phyloP scores from a whole-genome alignment of 2,329 filamentous ascomycete genomes.

The Dactylellina cionopaga region DNA sequence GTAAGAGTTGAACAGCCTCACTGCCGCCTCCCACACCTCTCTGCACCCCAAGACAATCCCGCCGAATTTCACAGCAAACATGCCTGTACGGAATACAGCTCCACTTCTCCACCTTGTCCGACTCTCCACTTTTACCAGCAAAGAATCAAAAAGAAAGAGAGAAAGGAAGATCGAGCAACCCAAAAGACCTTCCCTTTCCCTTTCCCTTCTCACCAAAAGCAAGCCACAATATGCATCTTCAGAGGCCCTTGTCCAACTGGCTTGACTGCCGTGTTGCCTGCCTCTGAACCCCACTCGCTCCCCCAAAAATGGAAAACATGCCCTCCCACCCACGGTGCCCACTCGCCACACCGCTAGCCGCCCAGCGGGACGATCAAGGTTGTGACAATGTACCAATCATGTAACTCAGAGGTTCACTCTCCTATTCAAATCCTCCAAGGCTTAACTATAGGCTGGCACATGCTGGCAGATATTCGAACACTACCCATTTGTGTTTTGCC shows the following conservation, averaged over 20 bases:
- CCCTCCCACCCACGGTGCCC: too few relatives aligned
- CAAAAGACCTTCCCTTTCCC: conserved; percentile 21
- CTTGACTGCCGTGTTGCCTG: conserved; percentile 47
- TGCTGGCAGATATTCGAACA: background rate
- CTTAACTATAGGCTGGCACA: background rate
- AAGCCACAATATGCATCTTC: conserved; percentile 43
- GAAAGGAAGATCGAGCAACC: too few relatives aligned
- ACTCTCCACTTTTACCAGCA: conserved; percentile 40
- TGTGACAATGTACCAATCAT: conserved; percentile 45
- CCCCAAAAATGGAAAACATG: conserved; percentile 27
- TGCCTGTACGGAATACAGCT: too few relatives aligned
- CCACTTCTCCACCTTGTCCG: conserved; percentile 20
- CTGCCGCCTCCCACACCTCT: conserved; percentile 22
- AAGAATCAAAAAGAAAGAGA: background rate
- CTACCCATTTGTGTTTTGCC: background rate
- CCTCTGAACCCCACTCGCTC: conserved; percentile 6
- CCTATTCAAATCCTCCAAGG: background rate
- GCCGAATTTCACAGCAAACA: background rate
- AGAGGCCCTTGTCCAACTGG: conserved; percentile 49
- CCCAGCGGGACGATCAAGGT: conserved; percentile 47
- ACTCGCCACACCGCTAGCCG: conserved; percentile 50
- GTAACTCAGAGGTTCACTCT: conserved; percentile 9
- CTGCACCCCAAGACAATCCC: conserved; percentile 2
- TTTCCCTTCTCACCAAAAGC: background rate
- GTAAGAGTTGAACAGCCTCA: conserved; percentile 17